A percentile compares a stretch with the other conserved stretches of the same genome.
Conservation (phyloP, 345 rosid species). For the Psidium friedrichsthalianum region DNA sequence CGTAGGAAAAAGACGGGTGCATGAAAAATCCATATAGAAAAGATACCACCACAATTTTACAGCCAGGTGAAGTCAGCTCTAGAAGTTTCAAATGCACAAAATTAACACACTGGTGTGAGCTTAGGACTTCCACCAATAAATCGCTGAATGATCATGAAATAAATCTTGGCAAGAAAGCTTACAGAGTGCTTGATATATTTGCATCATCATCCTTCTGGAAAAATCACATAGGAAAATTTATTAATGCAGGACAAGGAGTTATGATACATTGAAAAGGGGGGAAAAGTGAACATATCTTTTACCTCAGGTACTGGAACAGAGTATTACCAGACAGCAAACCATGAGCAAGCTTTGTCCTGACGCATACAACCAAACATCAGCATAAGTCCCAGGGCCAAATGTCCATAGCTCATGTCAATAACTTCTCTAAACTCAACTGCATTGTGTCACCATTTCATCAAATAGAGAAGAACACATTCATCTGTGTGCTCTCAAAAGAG, state of each 20-base stretch:
- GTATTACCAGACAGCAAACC: slow-evolving; percentile 93
- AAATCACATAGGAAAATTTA: slow-evolving; percentile 2
- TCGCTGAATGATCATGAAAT: background rate
- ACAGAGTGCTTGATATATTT: slow-evolving; percentile 13
- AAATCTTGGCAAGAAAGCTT: slow-evolving; percentile 21
- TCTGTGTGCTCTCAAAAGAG: background rate
- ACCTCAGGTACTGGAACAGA: slow-evolving; percentile 73
- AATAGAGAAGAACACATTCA: background rate
- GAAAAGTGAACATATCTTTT: slow-evolving; percentile 3
- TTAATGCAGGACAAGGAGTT: background rate
- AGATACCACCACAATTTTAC: background rate
- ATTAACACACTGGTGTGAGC: background rate
- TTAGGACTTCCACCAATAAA: background rate
- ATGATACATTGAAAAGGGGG: background rate
- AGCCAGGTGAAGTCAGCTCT: background rate
- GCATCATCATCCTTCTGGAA: slow-evolving; percentile 36
- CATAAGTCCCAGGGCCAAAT: background rate
- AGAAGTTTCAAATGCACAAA: background rate
- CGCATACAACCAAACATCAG: slow-evolving; percentile 6
- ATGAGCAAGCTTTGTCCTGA: slow-evolving; percentile 92
- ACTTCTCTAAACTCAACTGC: background rate
- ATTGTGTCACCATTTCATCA: background rate
- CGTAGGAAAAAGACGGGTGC: background rate
- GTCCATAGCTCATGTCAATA: background rate
- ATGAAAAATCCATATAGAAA: background rate